These are phyloP conservation scores for Anisodus tanguticus DNA, from an alignment of 257 asterid species.

Conservation along the genomic window DNA sequence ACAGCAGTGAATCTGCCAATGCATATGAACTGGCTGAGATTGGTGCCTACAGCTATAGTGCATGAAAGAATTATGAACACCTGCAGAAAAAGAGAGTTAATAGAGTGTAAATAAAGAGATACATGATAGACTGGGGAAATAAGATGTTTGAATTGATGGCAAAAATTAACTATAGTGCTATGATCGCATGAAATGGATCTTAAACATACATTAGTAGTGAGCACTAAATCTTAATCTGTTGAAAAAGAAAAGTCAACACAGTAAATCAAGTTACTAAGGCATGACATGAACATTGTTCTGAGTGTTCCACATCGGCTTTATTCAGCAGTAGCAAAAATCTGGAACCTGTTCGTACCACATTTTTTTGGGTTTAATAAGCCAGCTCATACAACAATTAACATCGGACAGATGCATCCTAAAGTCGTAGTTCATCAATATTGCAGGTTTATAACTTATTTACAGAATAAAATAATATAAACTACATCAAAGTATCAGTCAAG, in stretches of 20 bases:
- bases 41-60: slow-evolving; percentile 86
- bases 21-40: slow-evolving; percentile 96
- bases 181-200: not conserved
- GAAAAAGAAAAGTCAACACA: not conserved
- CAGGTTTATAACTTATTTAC: not conserved
- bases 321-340: not conserved
- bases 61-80: slow-evolving; percentile 77
- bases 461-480: too few relatives aligned
- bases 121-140: not conserved
- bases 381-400: slow-evolving; percentile 18
- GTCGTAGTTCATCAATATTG: slow-evolving; percentile 3
- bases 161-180: not conserved
- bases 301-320: not conserved
- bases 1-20: slow-evolving; percentile 96
- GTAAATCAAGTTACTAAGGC: not conserved
- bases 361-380: not conserved
- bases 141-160: not conserved
- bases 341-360: not conserved
- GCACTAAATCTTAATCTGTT: not conserved
- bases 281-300: slow-evolving; percentile 17
- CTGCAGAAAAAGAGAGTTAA: slow-evolving; percentile 44
- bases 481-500: not conserved
- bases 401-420: not conserved
- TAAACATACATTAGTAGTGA: not conserved
- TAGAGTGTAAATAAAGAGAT: not conserved